Percentiles rank a stretch among this genome's conserved stretches.
Conservation (phyloP, 208 protist species). For the Tritrichomonas musculus region DNA sequence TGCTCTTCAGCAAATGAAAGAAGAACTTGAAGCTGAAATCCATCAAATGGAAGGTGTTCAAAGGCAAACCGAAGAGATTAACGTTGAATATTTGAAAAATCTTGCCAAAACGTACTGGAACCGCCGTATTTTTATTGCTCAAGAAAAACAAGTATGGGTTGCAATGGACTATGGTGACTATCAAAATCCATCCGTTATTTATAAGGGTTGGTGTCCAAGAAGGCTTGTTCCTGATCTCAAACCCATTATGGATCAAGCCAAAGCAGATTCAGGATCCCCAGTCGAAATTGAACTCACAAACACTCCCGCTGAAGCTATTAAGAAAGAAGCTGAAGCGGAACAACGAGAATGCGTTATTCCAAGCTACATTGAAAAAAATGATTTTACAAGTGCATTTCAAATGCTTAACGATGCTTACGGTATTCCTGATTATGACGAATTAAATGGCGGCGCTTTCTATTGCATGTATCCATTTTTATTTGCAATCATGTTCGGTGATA, state of each 20-base stretch:
- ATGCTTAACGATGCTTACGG: slow-evolving; percentile 77
- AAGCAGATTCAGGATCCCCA: background rate
- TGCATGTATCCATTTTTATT: slow-evolving; percentile 75
- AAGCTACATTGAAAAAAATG: slow-evolving; percentile 87
- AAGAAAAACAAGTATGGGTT: background rate
- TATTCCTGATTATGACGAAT: slow-evolving; percentile 61
- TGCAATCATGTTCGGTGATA: slow-evolving; percentile 97
- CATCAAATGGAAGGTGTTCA: background rate
- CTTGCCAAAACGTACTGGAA: background rate
- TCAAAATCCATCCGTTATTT: background rate
- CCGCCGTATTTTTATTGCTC: background rate
- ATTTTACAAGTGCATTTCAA: slow-evolving; percentile 86
- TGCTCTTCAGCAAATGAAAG: background rate
- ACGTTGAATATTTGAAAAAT: background rate
- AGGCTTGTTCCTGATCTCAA: background rate
- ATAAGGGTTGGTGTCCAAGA: background rate
- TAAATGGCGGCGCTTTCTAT: slow-evolving; percentile 30
- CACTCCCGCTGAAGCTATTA: background rate
- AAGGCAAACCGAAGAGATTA: background rate
- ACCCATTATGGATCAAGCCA: background rate
- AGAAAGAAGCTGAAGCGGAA: background rate
- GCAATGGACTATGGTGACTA: background rate
- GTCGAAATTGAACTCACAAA: background rate
- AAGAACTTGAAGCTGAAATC: background rate
- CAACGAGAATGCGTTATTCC: slow-evolving; percentile 65